Evolutionary conservation across 192 early-diverging fungal genomes (phyloP), one percentile per base, ranked within the genome.

Genomic region (Backusella parvicylindrica): DNA sequence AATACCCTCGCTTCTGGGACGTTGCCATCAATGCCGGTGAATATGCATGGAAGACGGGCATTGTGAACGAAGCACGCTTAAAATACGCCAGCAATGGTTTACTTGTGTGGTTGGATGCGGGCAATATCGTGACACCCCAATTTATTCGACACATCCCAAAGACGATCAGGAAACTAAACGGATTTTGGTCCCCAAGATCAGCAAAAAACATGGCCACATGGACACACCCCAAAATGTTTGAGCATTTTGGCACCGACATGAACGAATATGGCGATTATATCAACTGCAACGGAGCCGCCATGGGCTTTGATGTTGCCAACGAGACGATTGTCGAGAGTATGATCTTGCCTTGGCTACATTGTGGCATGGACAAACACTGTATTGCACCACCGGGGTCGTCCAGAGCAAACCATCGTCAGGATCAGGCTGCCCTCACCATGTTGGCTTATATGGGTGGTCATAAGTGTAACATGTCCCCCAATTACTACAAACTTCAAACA

Each of bases 31-130:
- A 79, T n/a, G 74, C 79, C 32, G 86, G 86, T 30, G 85, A 88
- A 71, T 88, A 88, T 64, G 86, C 78, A 40, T 88, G 86, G 86
- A 88, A 88, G 70, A 79, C 86, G 0, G 86, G 84, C 1, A 88
- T 88, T 64, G 74, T 88, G n/a, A 75, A 84, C 49, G 85, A 88
- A 49, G 85, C 83, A 1, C 72, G 82, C 0, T 56, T 82, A 23
- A 77, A 84, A 40, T 81, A 84, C 64, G 60, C 72, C 2, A 26
- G 53, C 32, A 41, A 65, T n/a, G 86, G 86, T 11, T 65, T 85
- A 6, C 18, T 88, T 1, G 76, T 85, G 0, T 88, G 86, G 86
- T 70, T 88, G 7, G 86, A 88, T 47, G 83, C 86, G 0, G 86
- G 86, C 26, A 82, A 86, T 15, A 71, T 83, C 53, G 50, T 84